Evolutionary conservation across 2,329 filamentous ascomycete species (phyloP).

Genomic region (Botryotinia globosa): DNA sequence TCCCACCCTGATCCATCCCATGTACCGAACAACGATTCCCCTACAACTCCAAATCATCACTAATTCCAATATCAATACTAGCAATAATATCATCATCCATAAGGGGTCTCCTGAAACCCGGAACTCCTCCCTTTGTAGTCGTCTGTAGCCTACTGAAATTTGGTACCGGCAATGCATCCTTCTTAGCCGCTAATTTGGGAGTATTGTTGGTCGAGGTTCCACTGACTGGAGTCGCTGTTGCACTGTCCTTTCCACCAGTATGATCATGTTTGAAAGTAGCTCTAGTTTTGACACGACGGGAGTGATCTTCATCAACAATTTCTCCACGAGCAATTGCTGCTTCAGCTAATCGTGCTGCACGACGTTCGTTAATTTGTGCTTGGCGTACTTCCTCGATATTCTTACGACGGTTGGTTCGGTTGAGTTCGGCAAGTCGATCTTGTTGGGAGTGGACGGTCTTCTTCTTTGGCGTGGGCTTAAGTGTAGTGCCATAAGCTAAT

Average conservation of each 20-base stretch:
- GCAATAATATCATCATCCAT: slow-evolving; percentile 94
- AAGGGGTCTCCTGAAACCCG: slow-evolving; percentile 72
- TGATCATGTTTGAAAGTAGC: slow-evolving; percentile 67
- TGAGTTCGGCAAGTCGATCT: slow-evolving; percentile 79
- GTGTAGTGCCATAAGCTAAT: slow-evolving; percentile 67
- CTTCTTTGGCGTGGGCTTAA: slow-evolving; percentile 54
- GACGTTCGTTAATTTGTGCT: slow-evolving; percentile 80
- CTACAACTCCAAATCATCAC: slow-evolving; percentile 60
- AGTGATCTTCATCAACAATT: slow-evolving; percentile 53
- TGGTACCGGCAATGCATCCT: slow-evolving; percentile 46
- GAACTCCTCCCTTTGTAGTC: slow-evolving; percentile 50
- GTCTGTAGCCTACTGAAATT: slow-evolving; percentile 46
- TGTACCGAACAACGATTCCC: not conserved
- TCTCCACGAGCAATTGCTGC: slow-evolving; percentile 63
- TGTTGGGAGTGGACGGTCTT: slow-evolving; percentile 62
- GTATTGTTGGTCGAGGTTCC: slow-evolving; percentile 41
- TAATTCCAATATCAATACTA: slow-evolving; percentile 83
- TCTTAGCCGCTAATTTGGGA: slow-evolving; percentile 47
- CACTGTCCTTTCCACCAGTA: slow-evolving; percentile 53
- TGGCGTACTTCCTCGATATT: slow-evolving; percentile 90
- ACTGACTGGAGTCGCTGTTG: slow-evolving; percentile 49
- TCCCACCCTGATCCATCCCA: not conserved
- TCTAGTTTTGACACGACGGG: slow-evolving; percentile 62
- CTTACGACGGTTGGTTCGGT: slow-evolving; percentile 76
- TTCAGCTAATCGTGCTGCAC: slow-evolving; percentile 58